Conservation (phyloP, 2,329 filamentous ascomycete species). For the Sclerotinia minor region DNA sequence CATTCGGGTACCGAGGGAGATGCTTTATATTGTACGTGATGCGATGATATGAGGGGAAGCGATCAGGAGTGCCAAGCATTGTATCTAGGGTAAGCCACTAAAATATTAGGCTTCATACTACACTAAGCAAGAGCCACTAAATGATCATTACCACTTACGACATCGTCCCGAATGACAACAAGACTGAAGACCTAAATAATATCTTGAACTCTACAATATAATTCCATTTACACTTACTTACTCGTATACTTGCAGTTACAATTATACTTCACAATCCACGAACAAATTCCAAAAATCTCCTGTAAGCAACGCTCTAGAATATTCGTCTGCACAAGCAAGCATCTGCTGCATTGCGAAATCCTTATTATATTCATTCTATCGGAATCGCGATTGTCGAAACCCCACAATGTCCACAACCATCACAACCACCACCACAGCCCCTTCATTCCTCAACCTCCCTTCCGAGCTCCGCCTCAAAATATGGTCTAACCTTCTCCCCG, state of each 20-base stretch:
- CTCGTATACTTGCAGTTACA: neutral
- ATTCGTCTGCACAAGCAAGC: neutral
- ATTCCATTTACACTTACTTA: neutral
- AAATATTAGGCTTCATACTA: slow-evolving; percentile 2
- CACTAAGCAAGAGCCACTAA: slow-evolving; percentile 3
- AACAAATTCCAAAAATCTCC: neutral
- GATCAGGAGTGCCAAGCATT: slow-evolving; percentile 10
- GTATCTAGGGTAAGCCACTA: neutral
- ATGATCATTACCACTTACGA: slow-evolving; percentile 2
- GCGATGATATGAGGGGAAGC: neutral
- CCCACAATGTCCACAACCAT: slow-evolving; percentile 12
- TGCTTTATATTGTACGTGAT: neutral
- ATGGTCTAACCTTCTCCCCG: slow-evolving; percentile 20
- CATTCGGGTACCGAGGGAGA: neutral
- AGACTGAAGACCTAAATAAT: neutral
- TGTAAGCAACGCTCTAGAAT: neutral
- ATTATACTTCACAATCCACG: neutral
- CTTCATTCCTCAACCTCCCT: slow-evolving; percentile 22
- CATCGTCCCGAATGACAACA: slow-evolving; percentile 14
- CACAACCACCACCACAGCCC: slow-evolving; percentile 3
- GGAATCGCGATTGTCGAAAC: neutral
- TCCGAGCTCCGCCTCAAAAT: slow-evolving; percentile 26
- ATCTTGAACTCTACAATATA: neutral
- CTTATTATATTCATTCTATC: neutral
- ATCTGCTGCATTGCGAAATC: neutral